Evolutionary conservation across 371 early-diverging fungal genomes (phyloP).

Genomic region (Coemansia sp.): DNA sequence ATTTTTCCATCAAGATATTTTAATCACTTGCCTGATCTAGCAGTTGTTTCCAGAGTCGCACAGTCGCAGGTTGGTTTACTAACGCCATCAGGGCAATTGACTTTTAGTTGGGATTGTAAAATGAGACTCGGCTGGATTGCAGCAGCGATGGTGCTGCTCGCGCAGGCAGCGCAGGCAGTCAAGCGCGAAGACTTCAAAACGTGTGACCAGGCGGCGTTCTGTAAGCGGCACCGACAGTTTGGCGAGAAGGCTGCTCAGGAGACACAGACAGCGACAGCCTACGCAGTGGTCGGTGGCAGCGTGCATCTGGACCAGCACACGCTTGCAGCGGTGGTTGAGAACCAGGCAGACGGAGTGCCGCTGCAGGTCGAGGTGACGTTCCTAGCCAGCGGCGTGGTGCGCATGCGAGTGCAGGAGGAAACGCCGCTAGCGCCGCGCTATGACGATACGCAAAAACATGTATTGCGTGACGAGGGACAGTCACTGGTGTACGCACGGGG

Average conservation of each 20-base stretch:
- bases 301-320: slow-evolving; percentile 56
- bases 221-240: slow-evolving; percentile 83
- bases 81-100: too few relatives aligned
- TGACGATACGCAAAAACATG: slow-evolving; percentile 65
- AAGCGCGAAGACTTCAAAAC: slow-evolving; percentile 88
- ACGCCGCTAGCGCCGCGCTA: slow-evolving; percentile 68
- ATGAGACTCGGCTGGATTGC: slow-evolving; percentile 26
- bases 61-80: too few relatives aligned
- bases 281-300: slow-evolving; percentile 59
- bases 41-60: not conserved
- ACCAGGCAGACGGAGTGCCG: slow-evolving; percentile 56
- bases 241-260: slow-evolving; percentile 62
- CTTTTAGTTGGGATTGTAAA: not conserved
- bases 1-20: not conserved
- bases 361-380: slow-evolving; percentile 44
- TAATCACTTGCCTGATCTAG: not conserved
- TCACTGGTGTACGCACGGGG: slow-evolving; percentile 43
- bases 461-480: slow-evolving; percentile 62
- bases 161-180: slow-evolving; percentile 47
- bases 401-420: slow-evolving; percentile 72
- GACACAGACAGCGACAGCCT: slow-evolving; percentile 30
- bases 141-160: slow-evolving; percentile 13
- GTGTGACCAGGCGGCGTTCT: slow-evolving; percentile 87
- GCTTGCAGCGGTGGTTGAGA: slow-evolving; percentile 62
- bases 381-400: slow-evolving; percentile 60